Conservation (phyloP, 2,329 filamentous ascomycete genomes). For the Sporothrix globosa region DNA sequence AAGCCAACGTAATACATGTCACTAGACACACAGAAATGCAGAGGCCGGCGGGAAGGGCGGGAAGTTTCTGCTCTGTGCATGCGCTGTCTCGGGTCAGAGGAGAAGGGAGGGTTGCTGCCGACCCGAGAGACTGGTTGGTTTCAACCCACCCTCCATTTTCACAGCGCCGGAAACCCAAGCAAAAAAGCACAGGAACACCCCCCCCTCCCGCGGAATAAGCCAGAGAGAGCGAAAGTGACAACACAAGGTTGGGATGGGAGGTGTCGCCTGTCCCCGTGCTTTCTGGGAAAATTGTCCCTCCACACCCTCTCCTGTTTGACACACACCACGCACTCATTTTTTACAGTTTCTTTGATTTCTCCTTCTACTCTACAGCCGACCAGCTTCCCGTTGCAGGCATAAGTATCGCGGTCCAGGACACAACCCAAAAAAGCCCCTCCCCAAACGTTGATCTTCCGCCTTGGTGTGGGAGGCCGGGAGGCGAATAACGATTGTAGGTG, state of each 20-base stretch:
- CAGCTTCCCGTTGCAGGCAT: neutral
- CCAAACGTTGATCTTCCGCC: neutral
- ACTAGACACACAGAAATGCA: neutral
- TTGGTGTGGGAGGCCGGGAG: neutral
- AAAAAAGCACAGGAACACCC: neutral
- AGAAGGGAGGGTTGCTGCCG: neutral
- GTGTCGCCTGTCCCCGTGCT: neutral
- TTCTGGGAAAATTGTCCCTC: neutral
- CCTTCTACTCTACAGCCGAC: neutral
- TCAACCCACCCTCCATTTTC: neutral
- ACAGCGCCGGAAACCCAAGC: no score
- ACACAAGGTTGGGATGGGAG: neutral
- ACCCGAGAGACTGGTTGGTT: constrained; percentile 12
- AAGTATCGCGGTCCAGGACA: neutral
- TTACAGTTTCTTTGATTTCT: neutral
- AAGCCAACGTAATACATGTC: neutral
- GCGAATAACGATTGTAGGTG: neutral
- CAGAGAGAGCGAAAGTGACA: neutral
- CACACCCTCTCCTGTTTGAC: neutral
- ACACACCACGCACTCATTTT: neutral
- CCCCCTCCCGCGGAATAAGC: neutral
- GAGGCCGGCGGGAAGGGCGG: neutral
- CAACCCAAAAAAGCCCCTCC: neutral
- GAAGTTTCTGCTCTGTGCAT: neutral
- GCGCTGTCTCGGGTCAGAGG: neutral